Base-by-base conservation (phyloP, 768 basidiomycete genomes). In the Termitomyces heimii region DNA sequence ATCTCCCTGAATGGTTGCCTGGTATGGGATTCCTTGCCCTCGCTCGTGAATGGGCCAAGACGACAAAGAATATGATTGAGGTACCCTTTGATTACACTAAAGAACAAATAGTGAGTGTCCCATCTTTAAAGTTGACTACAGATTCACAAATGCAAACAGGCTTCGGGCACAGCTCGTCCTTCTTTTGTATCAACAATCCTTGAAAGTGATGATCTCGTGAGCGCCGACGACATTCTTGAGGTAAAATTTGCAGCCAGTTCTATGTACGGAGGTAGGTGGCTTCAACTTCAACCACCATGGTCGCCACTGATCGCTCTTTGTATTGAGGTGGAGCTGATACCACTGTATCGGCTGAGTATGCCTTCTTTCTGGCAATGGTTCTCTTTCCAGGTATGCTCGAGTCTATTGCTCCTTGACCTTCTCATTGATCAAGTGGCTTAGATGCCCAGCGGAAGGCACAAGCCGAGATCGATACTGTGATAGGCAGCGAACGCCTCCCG, bases 1-100 rank as follows among this genome's bases (percentile, higher is more conserved):
- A 74, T 22, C 63, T 86, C 22, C 85, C 85, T 0, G 76, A 77
- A 58, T 82, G 82, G 79, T 62, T 84, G 24, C 84, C 84, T 28
- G 82, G 83, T 0, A 77, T 77, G 44, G 73, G 72, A 0, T 86
- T 85, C 70, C 74, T 82, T 64, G 64, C 68, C 26, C 69, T 73
- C 5, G 84, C 80, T 4, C 62, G 66, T 0, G 62, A 67, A 31
- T 81, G 77, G 76, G 69, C 68, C 7, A 65, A 68, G 55, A 72
- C 72, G 1, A 68, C 77, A 2, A 61, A 66, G 3, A 67, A 71
- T 8, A 75, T 80, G 68, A 67, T 77, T 4, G 71, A 75, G 22
- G 66, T 66, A 6, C 83, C 84, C 0, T 81, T 72, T 45, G 63
- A 70, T 7, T 78, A 70, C 49, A 77, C 77, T 5, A 71, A 74